Evolutionary conservation across 108 stramenopile species (phyloP).

Genomic region (Stephanodiscus minutulus): DNA sequence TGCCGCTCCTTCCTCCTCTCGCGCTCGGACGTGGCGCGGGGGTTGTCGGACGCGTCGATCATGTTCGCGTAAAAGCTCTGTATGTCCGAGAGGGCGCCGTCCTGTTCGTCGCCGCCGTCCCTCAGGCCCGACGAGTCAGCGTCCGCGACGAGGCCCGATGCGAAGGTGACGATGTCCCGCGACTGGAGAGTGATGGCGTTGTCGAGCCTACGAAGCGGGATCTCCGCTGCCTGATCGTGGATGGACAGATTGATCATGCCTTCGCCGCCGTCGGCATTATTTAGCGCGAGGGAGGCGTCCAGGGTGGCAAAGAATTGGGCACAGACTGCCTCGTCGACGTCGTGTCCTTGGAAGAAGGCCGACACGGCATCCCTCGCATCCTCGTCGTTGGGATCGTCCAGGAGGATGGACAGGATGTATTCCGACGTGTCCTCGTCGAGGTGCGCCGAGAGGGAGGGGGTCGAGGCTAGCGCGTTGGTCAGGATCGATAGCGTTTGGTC

Average conservation of each 20-base stretch:
- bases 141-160: slow-evolving; percentile 55
- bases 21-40: slow-evolving; percentile 56
- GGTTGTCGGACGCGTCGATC: slow-evolving; percentile 56
- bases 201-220: slow-evolving; percentile 48
- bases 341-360: slow-evolving; percentile 45
- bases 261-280: neutral
- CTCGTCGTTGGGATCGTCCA: slow-evolving; percentile 60
- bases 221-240: slow-evolving; percentile 6
- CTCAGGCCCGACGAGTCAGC: slow-evolving; percentile 2
- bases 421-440: slow-evolving; percentile 70
- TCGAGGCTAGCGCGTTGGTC: slow-evolving; percentile 27
- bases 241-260: neutral
- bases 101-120: neutral
- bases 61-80: slow-evolving; percentile 70
- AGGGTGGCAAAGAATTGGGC: slow-evolving; percentile 42
- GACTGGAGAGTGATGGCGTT: slow-evolving; percentile 64
- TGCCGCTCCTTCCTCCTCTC: slow-evolving; percentile 64
- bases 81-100: slow-evolving; percentile 41
- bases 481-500: slow-evolving; percentile 18
- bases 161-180: slow-evolving; percentile 59
- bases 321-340: slow-evolving; percentile 50
- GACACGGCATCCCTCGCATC: slow-evolving; percentile 63
- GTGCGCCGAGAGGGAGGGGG: slow-evolving; percentile 25
- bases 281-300: slow-evolving; percentile 18
- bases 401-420: slow-evolving; percentile 62